These are phyloP conservation scores for Amylostereum chailletii DNA, from an alignment of 1,284 basidiomycete genomes.

Conservation along the genomic window DNA sequence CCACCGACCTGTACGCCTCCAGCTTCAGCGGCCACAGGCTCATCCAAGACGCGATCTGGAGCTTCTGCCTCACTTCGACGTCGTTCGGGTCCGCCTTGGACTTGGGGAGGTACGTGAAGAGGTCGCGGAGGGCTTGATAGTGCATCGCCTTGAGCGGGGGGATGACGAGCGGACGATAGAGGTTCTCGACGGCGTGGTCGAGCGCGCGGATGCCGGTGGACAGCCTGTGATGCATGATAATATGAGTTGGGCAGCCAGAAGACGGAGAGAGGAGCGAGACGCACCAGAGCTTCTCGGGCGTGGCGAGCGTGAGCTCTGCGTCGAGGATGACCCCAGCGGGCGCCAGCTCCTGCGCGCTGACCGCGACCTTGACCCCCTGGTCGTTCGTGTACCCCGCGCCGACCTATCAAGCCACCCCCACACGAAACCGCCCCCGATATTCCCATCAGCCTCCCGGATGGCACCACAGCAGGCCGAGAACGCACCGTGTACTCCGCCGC, in stretches of 20 bases:
- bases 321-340: constrained; percentile 73
- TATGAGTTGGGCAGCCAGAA: background rate
- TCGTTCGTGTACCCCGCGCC: constrained; percentile 74
- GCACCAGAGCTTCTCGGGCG: constrained; percentile 70
- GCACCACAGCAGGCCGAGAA: background rate
- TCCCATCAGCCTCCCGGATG: no score
- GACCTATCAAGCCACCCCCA: constrained; percentile 22
- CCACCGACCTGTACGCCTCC: constrained; percentile 42
- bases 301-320: constrained; percentile 63
- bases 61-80: constrained; percentile 54
- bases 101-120: constrained; percentile 66
- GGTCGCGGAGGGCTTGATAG: constrained; percentile 58
- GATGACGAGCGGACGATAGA: constrained; percentile 54
- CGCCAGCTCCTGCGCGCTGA: constrained; percentile 44
- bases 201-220: constrained; percentile 71
- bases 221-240: constrained; percentile 38
- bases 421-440: background rate
- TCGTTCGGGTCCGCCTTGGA: constrained; percentile 53
- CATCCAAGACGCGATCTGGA: constrained; percentile 75
- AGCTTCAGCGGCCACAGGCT: constrained; percentile 61
- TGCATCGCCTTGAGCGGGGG: constrained; percentile 57
- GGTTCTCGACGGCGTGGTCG: constrained; percentile 71
- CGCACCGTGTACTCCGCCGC: constrained; percentile 70
- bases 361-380: constrained; percentile 54
- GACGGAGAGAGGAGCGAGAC: constrained; percentile 9